Evolutionary conservation across 192 early-diverging fungal genomes (phyloP).

Genomic region (Backusella tuberculispora): DNA sequence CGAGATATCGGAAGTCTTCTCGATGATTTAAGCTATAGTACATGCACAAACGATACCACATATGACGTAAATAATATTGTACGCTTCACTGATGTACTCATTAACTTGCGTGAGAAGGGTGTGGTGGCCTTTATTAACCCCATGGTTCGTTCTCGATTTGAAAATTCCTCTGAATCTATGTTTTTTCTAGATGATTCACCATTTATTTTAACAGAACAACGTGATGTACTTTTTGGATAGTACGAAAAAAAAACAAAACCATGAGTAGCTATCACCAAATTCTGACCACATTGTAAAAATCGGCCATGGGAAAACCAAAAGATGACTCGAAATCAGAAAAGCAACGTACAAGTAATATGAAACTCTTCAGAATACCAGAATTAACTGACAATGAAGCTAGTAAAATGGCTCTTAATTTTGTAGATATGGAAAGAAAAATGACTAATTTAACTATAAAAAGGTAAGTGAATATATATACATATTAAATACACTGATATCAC

Average conservation of each 20-base stretch:
- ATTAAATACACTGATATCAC: too few relatives aligned
- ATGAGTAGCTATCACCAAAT: too few relatives aligned
- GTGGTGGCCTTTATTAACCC: constrained; percentile 50
- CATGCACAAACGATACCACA: background rate
- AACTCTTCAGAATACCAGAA: too few relatives aligned
- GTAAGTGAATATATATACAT: too few relatives aligned
- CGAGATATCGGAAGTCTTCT: constrained; percentile 28
- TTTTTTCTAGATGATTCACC: constrained; percentile 52
- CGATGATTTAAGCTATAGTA: background rate
- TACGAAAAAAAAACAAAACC: too few relatives aligned
- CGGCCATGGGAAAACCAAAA: too few relatives aligned
- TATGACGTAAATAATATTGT: background rate
- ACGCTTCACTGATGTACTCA: background rate
- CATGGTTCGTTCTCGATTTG: constrained; percentile 55
- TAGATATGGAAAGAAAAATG: constrained; percentile 59
- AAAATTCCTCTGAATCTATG: constrained; percentile 58
- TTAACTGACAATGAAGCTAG: too few relatives aligned
- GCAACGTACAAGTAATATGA: too few relatives aligned
- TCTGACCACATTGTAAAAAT: too few relatives aligned
- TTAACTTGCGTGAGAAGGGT: constrained; percentile 2
- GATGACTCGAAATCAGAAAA: too few relatives aligned
- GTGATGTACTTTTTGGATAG: too few relatives aligned
- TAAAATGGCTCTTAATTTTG: constrained; percentile 57
- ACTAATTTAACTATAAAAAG: constrained; percentile 48
- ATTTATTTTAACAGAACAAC: too few relatives aligned